phyloP scores from a whole-genome alignment of 768 basidiomycete species.

The Lactifluus pinguis region DNA sequence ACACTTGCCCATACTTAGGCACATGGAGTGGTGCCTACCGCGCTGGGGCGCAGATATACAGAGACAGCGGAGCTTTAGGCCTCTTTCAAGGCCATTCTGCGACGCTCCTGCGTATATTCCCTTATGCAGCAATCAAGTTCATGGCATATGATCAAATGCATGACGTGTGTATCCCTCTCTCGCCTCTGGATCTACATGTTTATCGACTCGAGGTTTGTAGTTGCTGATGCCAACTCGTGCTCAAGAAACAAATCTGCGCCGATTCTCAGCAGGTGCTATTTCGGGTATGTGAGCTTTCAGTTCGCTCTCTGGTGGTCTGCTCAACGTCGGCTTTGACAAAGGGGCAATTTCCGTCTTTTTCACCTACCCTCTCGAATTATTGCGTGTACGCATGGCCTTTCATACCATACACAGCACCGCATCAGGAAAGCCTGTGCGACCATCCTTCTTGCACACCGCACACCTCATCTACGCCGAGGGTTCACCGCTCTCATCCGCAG shows the following conservation, averaged over 20 bases:
- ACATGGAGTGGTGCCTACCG: slow-evolving; percentile 78
- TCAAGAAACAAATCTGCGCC: slow-evolving; percentile 64
- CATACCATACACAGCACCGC: slow-evolving; percentile 39
- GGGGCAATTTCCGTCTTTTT: slow-evolving; percentile 82
- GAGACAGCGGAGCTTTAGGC: slow-evolving; percentile 59
- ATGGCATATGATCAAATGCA: slow-evolving; percentile 92
- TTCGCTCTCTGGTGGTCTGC: not conserved
- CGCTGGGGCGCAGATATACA: slow-evolving; percentile 67
- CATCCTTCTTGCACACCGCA: slow-evolving; percentile 48
- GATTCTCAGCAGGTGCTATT: slow-evolving; percentile 81
- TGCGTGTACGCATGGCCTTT: slow-evolving; percentile 93
- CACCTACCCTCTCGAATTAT: slow-evolving; percentile 93
- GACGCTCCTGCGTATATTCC: slow-evolving; percentile 89
- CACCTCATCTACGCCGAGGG: slow-evolving; percentile 65
- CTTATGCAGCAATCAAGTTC: slow-evolving; percentile 95
- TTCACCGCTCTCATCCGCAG: slow-evolving; percentile 23
- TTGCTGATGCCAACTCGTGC: slow-evolving; percentile 77
- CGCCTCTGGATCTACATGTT: not conserved
- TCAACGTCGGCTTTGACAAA: slow-evolving; percentile 25
- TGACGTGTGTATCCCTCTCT: slow-evolving; percentile 37
- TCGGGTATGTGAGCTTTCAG: slow-evolving; percentile 48
- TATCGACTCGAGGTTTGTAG: slow-evolving; percentile 31
- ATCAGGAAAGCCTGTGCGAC: slow-evolving; percentile 21
- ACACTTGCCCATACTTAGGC: slow-evolving; percentile 37
- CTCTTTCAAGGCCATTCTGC: slow-evolving; percentile 95